phyloP scores from a whole-genome alignment of 331 rosid genomes.

The Pyrus hybrid region DNA sequence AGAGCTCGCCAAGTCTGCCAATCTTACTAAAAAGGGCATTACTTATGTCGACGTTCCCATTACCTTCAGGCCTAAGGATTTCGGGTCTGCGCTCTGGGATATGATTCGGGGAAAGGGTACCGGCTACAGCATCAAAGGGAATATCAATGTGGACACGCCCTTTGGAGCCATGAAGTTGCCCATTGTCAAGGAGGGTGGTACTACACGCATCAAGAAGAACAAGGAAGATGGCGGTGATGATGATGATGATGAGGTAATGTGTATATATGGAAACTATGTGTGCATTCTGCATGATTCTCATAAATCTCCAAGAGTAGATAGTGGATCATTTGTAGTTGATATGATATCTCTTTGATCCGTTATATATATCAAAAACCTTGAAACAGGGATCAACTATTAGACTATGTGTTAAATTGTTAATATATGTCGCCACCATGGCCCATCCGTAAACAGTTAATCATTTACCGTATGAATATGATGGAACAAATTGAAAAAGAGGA shows the following conservation, averaged over 20 bases:
- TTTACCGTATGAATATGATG: no score
- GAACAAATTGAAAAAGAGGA: no score
- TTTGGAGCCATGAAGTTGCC: slow-evolving; percentile 92
- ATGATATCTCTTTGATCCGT: not conserved
- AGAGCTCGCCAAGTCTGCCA: slow-evolving; percentile 56
- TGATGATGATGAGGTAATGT: slow-evolving; percentile 48
- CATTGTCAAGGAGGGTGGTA: slow-evolving; percentile 82
- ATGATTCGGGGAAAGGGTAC: slow-evolving; percentile 92
- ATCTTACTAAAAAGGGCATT: slow-evolving; percentile 53
- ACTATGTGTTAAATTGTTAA: not conserved
- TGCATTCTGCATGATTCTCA: not conserved
- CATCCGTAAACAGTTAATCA: not conserved
- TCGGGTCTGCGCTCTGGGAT: slow-evolving; percentile 95
- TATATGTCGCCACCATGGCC: not conserved
- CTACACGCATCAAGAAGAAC: slow-evolving; percentile 78
- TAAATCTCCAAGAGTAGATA: not conserved
- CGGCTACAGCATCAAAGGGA: slow-evolving; percentile 70
- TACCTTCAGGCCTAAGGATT: slow-evolving; percentile 88
- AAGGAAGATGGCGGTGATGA: slow-evolving; percentile 57
- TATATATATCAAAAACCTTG: not conserved
- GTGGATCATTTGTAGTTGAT: not conserved
- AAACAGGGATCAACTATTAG: not conserved
- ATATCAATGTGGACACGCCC: slow-evolving; percentile 79
- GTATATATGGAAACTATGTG: not conserved
- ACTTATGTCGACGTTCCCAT: slow-evolving; percentile 59